Base-by-base conservation (phyloP, 2,329 filamentous ascomycete genomes). In the Trichoderma lentiforme region DNA sequence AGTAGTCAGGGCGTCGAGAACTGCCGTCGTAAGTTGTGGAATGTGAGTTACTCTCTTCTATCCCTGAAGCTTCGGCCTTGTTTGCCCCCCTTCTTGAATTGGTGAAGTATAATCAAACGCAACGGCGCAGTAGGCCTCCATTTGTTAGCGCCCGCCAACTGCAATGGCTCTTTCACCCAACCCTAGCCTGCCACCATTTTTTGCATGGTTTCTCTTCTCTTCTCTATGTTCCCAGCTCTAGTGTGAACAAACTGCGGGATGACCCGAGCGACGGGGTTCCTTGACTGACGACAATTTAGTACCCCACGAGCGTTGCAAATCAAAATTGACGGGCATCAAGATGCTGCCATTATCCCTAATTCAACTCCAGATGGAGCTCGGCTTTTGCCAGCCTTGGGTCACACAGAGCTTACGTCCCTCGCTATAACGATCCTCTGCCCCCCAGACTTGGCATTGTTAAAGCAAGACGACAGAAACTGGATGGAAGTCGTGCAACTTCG, bases 201-300 rank as follows among this genome's bases (percentile, higher is more conserved):
- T 61, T 34, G n/a, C 39, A 70, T n/a, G 12, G 51, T 21, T 36
- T 47, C 26, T 24, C n/a, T 36, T 32, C 24, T 26, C 21, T 66
- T 21, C 47, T 56, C 58, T 68, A 43, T 15, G 53, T 36, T 39
- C 14, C 24, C 34, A 39, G 24, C 36, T 51, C 43, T 51, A 34
- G 34, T 51, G 39, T 36, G 15, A 61, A 67, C 30, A 39, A 57
- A 58, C 39, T 28, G 39, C 70, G 70, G 70, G 64, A 72, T 58
- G 39, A 72, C 64, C 70, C 70, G 64, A 72, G 47, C 47, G 21
- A 43, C 47, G 64, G 70, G 64, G 8, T 21, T 34, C 30, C 30
- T 53, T 24, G 39, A 34, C n/a, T 39, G 63, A 30, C 32, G 15
- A 53, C 28, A 14, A 28, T 28, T 61, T 61, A 36, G 7, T 24